phyloP scores from a whole-genome alignment of 768 basidiomycete species.

The Crassisporium funariophilum region DNA sequence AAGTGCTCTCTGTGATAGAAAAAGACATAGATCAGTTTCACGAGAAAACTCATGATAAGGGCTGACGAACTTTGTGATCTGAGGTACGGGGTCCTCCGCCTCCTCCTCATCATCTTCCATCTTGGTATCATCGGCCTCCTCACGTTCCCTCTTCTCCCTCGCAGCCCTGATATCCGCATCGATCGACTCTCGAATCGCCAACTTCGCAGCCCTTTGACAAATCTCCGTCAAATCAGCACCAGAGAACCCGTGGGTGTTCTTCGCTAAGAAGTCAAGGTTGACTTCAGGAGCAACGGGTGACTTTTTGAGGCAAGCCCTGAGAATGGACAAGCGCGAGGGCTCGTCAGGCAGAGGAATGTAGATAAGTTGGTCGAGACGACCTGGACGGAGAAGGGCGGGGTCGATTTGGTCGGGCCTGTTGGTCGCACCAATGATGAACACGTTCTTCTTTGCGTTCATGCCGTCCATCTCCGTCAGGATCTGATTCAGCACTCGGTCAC shows the following conservation, averaged over 20 bases:
- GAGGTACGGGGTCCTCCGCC: constrained; percentile 88
- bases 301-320: constrained; percentile 89
- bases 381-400: constrained; percentile 89
- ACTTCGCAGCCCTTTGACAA: constrained; percentile 95
- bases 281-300: constrained; percentile 85
- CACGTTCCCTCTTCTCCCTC: constrained; percentile 80
- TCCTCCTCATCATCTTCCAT: constrained; percentile 75
- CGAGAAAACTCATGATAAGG: constrained; percentile 6
- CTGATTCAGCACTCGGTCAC: constrained; percentile 97
- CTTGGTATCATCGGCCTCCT: constrained; percentile 72
- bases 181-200: constrained; percentile 94
- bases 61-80: constrained; percentile 67
- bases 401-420: constrained; percentile 98
- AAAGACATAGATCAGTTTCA: constrained; percentile 7
- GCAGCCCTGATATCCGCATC: constrained; percentile 84
- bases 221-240: constrained; percentile 99
- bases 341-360: constrained; percentile 99
- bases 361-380: constrained; percentile 98
- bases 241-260: constrained; percentile 95
- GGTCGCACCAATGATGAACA: constrained; percentile 97
- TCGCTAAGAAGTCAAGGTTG: constrained; percentile 84
- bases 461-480: constrained; percentile 99
- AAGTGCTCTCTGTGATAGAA: constrained; percentile 75
- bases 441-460: constrained; percentile 98
- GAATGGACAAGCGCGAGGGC: constrained; percentile 85